Base-by-base conservation (phyloP, 2,329 filamentous ascomycete species). In the Sarocladium kiliense region DNA sequence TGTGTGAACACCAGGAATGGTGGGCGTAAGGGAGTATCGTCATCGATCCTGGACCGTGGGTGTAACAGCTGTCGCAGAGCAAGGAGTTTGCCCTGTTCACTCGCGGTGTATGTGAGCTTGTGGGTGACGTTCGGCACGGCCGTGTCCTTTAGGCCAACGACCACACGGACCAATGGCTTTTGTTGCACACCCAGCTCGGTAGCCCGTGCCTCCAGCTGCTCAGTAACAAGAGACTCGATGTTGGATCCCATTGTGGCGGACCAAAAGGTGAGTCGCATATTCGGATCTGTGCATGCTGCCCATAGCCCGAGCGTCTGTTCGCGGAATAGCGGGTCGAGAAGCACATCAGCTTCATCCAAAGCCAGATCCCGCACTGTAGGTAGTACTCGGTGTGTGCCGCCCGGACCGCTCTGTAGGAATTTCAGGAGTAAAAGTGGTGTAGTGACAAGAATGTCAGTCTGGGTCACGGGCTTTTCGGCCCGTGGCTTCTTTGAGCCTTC, bases 1-100 rank as follows among this genome's bases (percentile, higher is more conserved):
- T 99, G 94, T 0, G 93, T 94, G 70, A 99, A 99, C 58, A 99
- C 87, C 5, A 99, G 79, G 72, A 97, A 96, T 0, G 94, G 94
- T 0, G 94, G 91, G 1, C 89, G 85, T 45, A 97, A 76, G 6
- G 77, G 75, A 26, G 83, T 78, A 10, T 81, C 79, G 0, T 84
- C 78, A 60, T 76, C 73, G 57, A 71, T 69, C 11, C 75, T 74
- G 1, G 84, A 77, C 6, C 81, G 81, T 0, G 93, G 92, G 62
- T 91, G 91, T 1, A 97, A 78, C 27, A 99, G 82, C 66, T 97
- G 91, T 45, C 94, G 88, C 12, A 99, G 79, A 6, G 90, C 92
- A 55, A 97, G 84, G 27, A 99, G 84, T 68, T 99, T 99, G 58
- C 94, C 94, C 64, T 90, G 86, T 69, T 99, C 94, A 4, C 89